A percentile compares a stretch with the other conserved stretches of the same genome.
Conservation (phyloP, 371 early-diverging fungal genomes). For the Mortierella sp. region DNA sequence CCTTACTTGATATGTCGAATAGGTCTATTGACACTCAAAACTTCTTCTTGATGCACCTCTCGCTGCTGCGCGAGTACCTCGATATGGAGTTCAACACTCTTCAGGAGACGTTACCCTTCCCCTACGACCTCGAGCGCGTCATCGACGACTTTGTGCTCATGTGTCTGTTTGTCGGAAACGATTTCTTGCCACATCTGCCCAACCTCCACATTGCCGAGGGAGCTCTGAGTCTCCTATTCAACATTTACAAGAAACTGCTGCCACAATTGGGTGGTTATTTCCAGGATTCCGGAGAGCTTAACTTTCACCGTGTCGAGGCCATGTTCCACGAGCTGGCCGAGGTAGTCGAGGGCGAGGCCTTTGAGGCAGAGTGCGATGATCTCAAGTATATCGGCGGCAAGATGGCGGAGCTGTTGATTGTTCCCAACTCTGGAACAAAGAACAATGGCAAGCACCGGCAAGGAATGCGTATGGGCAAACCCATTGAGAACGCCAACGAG, state of each 20-base stretch:
- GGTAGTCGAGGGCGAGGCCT: constrained; percentile 76
- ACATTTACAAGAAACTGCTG: constrained; percentile 84
- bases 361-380: constrained; percentile 73
- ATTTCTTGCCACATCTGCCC: constrained; percentile 97
- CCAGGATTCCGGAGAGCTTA: constrained; percentile 84
- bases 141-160: constrained; percentile 98
- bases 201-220: constrained; percentile 96
- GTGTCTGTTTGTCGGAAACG: constrained; percentile 97
- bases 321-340: constrained; percentile 72
- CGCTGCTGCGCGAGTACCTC: constrained; percentile 92
- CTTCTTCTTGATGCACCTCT: constrained; percentile 88
- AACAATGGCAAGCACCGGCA: constrained; percentile 62
- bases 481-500: constrained; percentile 41
- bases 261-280: constrained; percentile 85
- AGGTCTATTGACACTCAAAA: constrained; percentile 71
- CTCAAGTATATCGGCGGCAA: constrained; percentile 73
- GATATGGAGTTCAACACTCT: constrained; percentile 86
- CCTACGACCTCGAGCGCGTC: constrained; percentile 91
- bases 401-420: constrained; percentile 51
- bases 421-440: constrained; percentile 35
- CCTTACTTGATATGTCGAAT: background rate
- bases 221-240: constrained; percentile 89
- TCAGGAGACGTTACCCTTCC: constrained; percentile 65
- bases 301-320: constrained; percentile 73
- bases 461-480: constrained; percentile 64